Base-by-base conservation (phyloP, 208 protist species). In the Phytomonas sp. region DNA sequence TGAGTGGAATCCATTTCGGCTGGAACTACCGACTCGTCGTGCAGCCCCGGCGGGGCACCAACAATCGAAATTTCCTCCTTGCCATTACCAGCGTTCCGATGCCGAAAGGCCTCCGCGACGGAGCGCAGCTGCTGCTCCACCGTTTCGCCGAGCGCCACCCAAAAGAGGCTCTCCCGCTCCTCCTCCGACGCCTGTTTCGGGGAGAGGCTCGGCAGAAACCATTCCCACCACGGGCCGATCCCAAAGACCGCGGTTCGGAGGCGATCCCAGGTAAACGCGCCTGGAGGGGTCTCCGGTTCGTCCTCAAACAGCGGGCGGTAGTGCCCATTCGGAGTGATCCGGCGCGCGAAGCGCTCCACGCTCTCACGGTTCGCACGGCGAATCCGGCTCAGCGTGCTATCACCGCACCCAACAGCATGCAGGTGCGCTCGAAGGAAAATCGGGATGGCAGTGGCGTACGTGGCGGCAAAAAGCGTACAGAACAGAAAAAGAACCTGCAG, bases 81-180 rank as follows among this genome's bases (percentile, higher is more conserved):
- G 37, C 78, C 75, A 32, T 83, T 37, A 6, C 23, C 23, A 8
- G 31, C 9, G 15, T 66, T n/a, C 5, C 1, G 17, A 23, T 60
- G 17, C 5, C 26, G 34, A 36, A 37, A 76, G 17, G 67, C 73
- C 46, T 85, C 78, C 7, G 74, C 82, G 59, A 84, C 68, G 56
- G 68, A 64, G 66, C 74, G 74, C 66, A 93, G 66, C 60, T 85
- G 82, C 26, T 70, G 70, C 59, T 83, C 66, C 15, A 89, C 70
- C 7, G 75, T 75, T n/a, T 67, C 72, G 9, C 53, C 60, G 56
- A 85, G 34, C 0, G 66, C 71, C 11, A 65, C 60, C 81, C 83
- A 84, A 70, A 91, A 91, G 26, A 56, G 60, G 26, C 67, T 70
- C 67, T 91, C 81, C 60, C 71, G 68, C 67, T 59, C 72, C 75